Base-by-base conservation (phyloP, 257 asterid genomes). In the Salvia hispanica region DNA sequence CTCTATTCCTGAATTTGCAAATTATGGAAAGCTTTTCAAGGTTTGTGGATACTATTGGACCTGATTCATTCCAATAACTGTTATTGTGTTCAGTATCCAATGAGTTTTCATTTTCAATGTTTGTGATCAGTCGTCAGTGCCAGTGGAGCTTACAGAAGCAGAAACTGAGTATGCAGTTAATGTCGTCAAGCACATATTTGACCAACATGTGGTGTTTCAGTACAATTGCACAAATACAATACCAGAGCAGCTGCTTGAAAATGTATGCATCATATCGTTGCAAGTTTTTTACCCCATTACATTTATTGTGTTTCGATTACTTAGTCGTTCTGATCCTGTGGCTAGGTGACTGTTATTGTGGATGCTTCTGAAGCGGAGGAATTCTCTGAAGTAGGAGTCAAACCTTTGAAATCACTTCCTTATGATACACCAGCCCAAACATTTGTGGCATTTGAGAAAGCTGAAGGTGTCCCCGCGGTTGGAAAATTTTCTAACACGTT, bases 91-190 rank as follows among this genome's bases (percentile, higher is more conserved):
- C 58, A 58, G 60, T 64, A 11, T 50, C 76, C 13, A 55, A 33
- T 56, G 52, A 40, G 65, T 54, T 58, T 72, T 65, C 6, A 28
- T 44, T 42, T 62, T 70, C 64, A 39, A 65, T 64, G 58, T 61
- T 36, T 4, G 3, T 80, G 57, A 59, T 58, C 91, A 95, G 99
- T 95, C 99, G 73, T 89, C 99, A 61, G 83, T 85, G 0, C 98
- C 97, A 3, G 96, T 91, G 88, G 99, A 95, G 84, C 99, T 95
- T 74, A 87, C 99, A 25, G 99, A 95, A 83, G 98, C 96, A 60
- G 98, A 95, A 86, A 95, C 99, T 6, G 99, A 95, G 73, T 95
- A 95, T 79, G 90, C 96, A 36, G 99, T 95, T 70, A 87, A 92
- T 75, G 96, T 85, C 71, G 96, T 91, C 80, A 95, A 95, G 85